phyloP scores from a whole-genome alignment of 139 green algal species.

The Tetratostichococcus sp. region DNA sequence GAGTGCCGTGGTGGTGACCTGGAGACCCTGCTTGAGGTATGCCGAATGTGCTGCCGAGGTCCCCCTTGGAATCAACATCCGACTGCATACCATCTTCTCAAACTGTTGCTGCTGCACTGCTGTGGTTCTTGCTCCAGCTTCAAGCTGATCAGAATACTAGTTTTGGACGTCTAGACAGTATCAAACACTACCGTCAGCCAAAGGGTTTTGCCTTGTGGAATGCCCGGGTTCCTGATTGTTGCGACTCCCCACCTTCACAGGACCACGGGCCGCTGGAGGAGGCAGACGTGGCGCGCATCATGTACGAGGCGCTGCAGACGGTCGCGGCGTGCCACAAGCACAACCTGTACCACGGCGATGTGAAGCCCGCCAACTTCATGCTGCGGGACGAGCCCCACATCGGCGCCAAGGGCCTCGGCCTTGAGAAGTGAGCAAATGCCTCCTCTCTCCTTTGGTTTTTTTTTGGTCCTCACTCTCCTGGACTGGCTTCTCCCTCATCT shows the following conservation, averaged over 20 bases:
- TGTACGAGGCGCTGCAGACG: conserved; percentile 33
- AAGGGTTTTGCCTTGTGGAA: too few relatives aligned
- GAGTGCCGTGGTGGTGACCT: conserved; percentile 40
- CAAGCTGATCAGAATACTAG: too few relatives aligned
- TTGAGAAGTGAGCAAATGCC: not conserved
- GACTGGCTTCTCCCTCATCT: too few relatives aligned
- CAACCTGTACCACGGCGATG: conserved; percentile 6
- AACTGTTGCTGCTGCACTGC: too few relatives aligned
- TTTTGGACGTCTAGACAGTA: too few relatives aligned
- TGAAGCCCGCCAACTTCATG: conserved; percentile 17
- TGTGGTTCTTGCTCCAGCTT: too few relatives aligned
- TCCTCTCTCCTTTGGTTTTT: too few relatives aligned
- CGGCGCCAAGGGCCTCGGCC: not conserved
- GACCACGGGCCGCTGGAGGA: conserved; percentile 21
- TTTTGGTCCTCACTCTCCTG: not conserved
- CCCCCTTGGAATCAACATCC: not conserved
- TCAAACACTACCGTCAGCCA: too few relatives aligned
- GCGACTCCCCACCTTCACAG: too few relatives aligned
- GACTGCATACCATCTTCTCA: too few relatives aligned
- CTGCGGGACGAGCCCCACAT: not conserved
- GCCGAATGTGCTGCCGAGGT: not conserved
- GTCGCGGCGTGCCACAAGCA: conserved; percentile 45
- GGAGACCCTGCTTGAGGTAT: conserved; percentile 31
- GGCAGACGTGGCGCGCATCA: conserved; percentile 27
- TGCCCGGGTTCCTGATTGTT: too few relatives aligned